Base-by-base conservation (phyloP, 805 yeast species). In the Yamadazyma paraphyllophila region DNA sequence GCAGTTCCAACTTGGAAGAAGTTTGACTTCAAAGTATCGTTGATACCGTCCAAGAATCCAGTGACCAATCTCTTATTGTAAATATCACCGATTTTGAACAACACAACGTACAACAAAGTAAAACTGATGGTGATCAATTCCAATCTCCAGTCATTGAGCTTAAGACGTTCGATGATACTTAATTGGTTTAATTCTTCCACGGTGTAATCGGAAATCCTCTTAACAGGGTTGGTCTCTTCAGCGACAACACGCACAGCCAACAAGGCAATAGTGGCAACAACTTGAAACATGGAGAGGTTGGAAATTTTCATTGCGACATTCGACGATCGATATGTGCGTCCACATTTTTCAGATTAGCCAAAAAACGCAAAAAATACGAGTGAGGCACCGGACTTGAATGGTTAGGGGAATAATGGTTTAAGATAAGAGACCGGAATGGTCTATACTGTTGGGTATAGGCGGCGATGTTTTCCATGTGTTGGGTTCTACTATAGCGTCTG, bases 1-100 rank as follows among this genome's bases (percentile, higher is more conserved):
- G 71, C 59, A 30, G 75, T 79, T 50, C 96, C 96, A 48, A 85
- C 91, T 61, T 85, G 90, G 57, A 74, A 80, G 62, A 94, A 94
- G 62, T 91, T 85, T 33, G 77, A 76, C 36, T 74, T 70, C 48
- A 91, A 72, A 8, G 74, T 78, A 1, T 75, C 77, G 27, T 72
- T 59, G 34, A 82, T 66, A 4, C 79, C 75, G 12, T 63, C 57
- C 46, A 87, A 67, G 66, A 83, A 76, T 13, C 62, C 67, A 32
- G 70, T 68, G 30, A 86, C 94, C 52, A 74, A 67, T 4, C 65
- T 58, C 46, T 71, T 65, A 69, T 92, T 92, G 60, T 73, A 68
- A 33, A 57, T 56, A 34, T 77, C 74, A 46, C 97, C 98, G 46
- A 73, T 42, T 51, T 66, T 68, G 72, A 76, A 87, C 31, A 80